These are phyloP conservation scores for Eucalyptus erythrocorys DNA, from an alignment of 345 rosid genomes.

Conservation along the genomic window DNA sequence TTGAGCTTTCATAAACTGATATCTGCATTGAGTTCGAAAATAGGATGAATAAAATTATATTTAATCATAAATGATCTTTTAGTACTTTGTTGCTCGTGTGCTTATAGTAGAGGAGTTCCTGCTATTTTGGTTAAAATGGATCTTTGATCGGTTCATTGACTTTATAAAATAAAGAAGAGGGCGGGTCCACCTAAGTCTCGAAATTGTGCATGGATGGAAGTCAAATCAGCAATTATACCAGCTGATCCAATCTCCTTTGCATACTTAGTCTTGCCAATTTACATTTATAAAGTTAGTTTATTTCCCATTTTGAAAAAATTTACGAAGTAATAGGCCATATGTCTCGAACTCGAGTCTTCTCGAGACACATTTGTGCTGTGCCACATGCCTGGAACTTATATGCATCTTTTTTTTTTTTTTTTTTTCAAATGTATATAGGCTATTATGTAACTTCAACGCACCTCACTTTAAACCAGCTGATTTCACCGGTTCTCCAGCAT, in stretches of 20 bases:
- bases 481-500: not conserved
- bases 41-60: not conserved
- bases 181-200: not conserved
- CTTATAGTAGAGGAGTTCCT: slow-evolving; percentile 1
- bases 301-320: not conserved
- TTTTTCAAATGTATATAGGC: not conserved
- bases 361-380: not conserved
- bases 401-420: not conserved
- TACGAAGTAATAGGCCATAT: not conserved
- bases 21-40: not conserved
- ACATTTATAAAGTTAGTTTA: not conserved
- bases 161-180: not conserved
- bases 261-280: not conserved
- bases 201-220: not conserved
- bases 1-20: not conserved
- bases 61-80: not conserved
- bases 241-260: not conserved
- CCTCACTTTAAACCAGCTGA: not conserved
- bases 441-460: not conserved
- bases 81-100: not conserved
- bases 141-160: not conserved
- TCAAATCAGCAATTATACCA: not conserved
- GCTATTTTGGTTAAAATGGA: not conserved
- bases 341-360: not conserved
- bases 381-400: not conserved